These are phyloP conservation scores for Diophrys appendiculata DNA, from an alignment of 73 alveolate species.

Conservation along the genomic window DNA sequence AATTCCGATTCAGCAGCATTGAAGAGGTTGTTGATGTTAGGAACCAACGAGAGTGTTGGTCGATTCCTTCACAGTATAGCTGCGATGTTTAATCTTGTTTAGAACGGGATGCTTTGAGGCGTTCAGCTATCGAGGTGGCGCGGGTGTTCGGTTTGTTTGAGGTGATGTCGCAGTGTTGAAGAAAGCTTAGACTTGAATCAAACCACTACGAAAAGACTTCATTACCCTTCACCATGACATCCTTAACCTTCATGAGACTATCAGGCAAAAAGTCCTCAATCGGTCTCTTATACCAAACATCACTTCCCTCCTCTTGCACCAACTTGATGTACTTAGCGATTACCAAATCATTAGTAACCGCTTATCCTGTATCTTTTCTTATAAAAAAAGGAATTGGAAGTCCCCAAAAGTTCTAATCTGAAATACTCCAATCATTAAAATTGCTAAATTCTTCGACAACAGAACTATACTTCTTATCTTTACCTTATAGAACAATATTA, in stretches of 20 bases:
- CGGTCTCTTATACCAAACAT: slow-evolving; percentile 44
- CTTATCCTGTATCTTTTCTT: slow-evolving; percentile 29
- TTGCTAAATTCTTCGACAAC: slow-evolving; percentile 46
- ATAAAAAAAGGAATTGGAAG: slow-evolving; percentile 70
- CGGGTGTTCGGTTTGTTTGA: not conserved
- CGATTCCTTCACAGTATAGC: slow-evolving; percentile 91
- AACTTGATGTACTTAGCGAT: slow-evolving; percentile 30
- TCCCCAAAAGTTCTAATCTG: slow-evolving; percentile 71
- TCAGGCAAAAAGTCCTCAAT: slow-evolving; percentile 48
- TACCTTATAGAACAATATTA: too few relatives aligned
- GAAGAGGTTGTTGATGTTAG: slow-evolving; percentile 73
- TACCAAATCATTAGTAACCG: slow-evolving; percentile 32
- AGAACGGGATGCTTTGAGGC: slow-evolving; percentile 1
- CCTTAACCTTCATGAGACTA: slow-evolving; percentile 25
- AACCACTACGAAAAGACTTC: slow-evolving; percentile 55
- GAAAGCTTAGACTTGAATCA: slow-evolving; percentile 20
- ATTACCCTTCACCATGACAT: slow-evolving; percentile 25
- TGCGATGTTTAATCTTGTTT: slow-evolving; percentile 48
- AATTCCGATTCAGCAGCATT: slow-evolving; percentile 54
- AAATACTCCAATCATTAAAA: slow-evolving; percentile 67
- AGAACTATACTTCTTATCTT: too few relatives aligned
- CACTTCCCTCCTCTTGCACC: slow-evolving; percentile 42
- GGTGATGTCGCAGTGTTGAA: not conserved
- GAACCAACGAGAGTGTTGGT: slow-evolving; percentile 87
- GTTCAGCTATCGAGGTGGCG: not conserved